A percentile compares a stretch with the other conserved stretches of the same genome.
phyloP scores from a whole-genome alignment of 768 basidiomycete genomes.

The Leccinellum luteum region DNA sequence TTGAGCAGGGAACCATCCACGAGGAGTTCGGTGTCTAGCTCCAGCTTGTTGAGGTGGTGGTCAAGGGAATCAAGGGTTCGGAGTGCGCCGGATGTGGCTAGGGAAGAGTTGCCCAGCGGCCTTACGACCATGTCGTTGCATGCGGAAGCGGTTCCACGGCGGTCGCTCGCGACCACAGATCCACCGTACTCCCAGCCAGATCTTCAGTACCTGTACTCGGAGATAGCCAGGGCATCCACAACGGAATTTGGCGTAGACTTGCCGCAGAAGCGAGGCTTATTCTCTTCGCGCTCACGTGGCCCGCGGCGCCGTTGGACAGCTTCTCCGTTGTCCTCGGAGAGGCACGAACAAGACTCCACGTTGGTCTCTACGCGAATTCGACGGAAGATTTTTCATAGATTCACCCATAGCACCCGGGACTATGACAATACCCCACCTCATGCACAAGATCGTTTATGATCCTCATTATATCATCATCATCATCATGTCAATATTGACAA shows the following conservation, averaged over 20 bases:
- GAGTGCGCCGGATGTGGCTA: constrained; percentile 48
- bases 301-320: constrained; percentile 22
- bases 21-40: constrained; percentile 27
- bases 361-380: constrained; percentile 24
- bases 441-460: constrained; percentile 9
- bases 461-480: constrained; percentile 3
- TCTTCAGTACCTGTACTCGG: constrained; percentile 24
- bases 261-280: constrained; percentile 10
- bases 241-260: constrained; percentile 25
- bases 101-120: constrained; percentile 25
- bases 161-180: constrained; percentile 12
- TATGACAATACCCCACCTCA: constrained; percentile 6
- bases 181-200: constrained; percentile 33
- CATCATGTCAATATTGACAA: neutral
- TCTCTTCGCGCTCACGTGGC: constrained; percentile 14
- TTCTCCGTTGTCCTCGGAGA: constrained; percentile 12
- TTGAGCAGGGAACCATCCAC: constrained; percentile 28
- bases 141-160: constrained; percentile 9
- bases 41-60: constrained; percentile 47
- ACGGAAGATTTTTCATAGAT: constrained; percentile 36
- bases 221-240: constrained; percentile 8
- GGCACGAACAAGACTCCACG: constrained; percentile 14
- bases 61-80: constrained; percentile 47
- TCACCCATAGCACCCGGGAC: constrained; percentile 23
- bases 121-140: constrained; percentile 27